These are phyloP conservation scores for Pichia rugopelliculosa DNA, from an alignment of 805 yeast species.

Conservation along the genomic window DNA sequence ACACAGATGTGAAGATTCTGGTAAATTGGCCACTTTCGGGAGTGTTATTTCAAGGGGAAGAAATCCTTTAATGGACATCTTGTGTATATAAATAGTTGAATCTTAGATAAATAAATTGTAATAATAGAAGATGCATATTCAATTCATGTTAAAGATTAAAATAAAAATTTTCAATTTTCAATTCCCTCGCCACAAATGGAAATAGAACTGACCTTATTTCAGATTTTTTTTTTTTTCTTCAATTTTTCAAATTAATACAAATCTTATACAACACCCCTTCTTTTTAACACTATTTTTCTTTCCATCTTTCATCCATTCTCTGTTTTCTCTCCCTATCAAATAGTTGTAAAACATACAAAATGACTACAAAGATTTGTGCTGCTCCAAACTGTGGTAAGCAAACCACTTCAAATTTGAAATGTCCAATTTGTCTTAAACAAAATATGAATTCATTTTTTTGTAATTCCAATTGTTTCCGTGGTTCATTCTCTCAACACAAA, in stretches of 20 bases:
- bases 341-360: too few relatives aligned
- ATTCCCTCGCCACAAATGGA: neutral
- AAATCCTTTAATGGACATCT: slow-evolving; percentile 50
- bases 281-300: slow-evolving; percentile 1
- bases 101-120: too few relatives aligned
- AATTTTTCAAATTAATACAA: neutral
- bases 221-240: neutral
- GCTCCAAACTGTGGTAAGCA: slow-evolving; percentile 82
- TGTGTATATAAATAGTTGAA: neutral
- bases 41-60: slow-evolving; percentile 41
- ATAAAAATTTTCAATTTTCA: neutral
- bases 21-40: slow-evolving; percentile 21
- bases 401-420: slow-evolving; percentile 68
- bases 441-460: slow-evolving; percentile 64
- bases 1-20: slow-evolving; percentile 42
- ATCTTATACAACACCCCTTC: neutral
- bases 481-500: slow-evolving; percentile 68
- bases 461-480: slow-evolving; percentile 73
- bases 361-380: slow-evolving; percentile 39
- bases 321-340: too few relatives aligned
- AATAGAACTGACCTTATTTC: neutral
- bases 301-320: neutral
- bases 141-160: too few relatives aligned
- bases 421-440: slow-evolving; percentile 84
- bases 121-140: too few relatives aligned